Base-by-base conservation (phyloP, 768 basidiomycete genomes). In the Boletus sensibilis region DNA sequence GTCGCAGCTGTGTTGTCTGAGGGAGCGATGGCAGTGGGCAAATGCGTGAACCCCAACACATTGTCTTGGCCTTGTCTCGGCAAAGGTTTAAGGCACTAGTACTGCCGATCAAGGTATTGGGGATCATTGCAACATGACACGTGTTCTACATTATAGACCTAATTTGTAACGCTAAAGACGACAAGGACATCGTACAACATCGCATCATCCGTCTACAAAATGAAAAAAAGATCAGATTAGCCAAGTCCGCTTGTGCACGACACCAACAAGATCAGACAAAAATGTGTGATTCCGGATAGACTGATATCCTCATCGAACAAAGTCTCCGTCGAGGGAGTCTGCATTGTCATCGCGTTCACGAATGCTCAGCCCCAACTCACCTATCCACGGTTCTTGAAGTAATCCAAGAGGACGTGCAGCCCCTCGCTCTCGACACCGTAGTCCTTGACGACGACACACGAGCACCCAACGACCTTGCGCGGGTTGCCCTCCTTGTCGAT, bases 401-500 rank as follows among this genome's bases (percentile, higher is more conserved):
- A 94, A 70, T 94, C 91, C 64, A 93, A 77, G 71, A 94, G 84
- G 70, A 96, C 94, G 73, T 95, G 88, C 64, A 96, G 84, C 54
- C 94, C 96, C 81, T 96, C 92, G 68, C 86, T 88, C 81, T 98
- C 96, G 54, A 84, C 82, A 68, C 96, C 96, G 71, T 95, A 98
- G 72, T 98, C 92, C 84, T 93, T 98, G 66, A 99, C 95, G 61
- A 98, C 96, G 67, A 98, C 96, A 68, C 91, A 93, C 68, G 83
- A 88, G 80, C 92, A 93, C 53, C 89, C 88, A 51, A 94, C 92
- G 69, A 98, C 80, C 82, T 98, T 98, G 74, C 96, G 83, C 46
- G 96, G 90, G 79, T 97, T 98, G 64, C 96, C 96, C 80, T 98
- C 96, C 69, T 93, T 87, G 80, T 99, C 96, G 75, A 98, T 95